Evolutionary conservation across 2,329 filamentous ascomycete genomes (phyloP).

Genomic region (Zymoseptoria passerinii): DNA sequence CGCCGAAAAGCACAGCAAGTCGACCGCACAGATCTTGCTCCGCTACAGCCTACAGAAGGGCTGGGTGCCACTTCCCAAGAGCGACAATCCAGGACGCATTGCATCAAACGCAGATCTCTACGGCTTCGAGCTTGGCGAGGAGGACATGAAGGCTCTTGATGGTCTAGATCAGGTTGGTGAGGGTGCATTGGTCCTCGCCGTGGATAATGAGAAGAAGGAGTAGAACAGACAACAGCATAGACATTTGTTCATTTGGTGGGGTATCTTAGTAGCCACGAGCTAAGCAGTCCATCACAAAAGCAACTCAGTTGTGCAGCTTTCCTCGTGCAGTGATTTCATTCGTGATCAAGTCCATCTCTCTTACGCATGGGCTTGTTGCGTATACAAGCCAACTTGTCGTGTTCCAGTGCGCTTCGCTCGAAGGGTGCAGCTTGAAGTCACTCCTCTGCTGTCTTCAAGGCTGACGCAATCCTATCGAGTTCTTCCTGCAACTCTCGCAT

Average conservation of each 20-base stretch:
- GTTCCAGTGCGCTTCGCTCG: no score
- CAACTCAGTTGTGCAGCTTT: background rate
- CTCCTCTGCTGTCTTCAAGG: no score
- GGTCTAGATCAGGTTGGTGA: slow-evolving; percentile 35
- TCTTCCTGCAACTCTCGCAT: no score
- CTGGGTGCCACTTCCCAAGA: slow-evolving; percentile 63
- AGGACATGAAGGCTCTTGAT: slow-evolving; percentile 51
- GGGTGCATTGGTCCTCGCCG: slow-evolving; percentile 27
- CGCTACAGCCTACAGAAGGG: slow-evolving; percentile 77
- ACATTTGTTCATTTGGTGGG: background rate
- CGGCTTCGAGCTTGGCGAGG: slow-evolving; percentile 48
- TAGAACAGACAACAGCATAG: background rate
- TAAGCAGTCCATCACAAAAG: background rate
- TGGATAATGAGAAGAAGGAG: slow-evolving; percentile 20
- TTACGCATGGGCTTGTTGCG: no score
- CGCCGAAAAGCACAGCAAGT: slow-evolving; percentile 63
- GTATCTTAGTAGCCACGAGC: background rate
- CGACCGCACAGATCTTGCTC: slow-evolving; percentile 67
- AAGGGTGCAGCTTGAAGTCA: no score
- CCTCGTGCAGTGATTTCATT: background rate
- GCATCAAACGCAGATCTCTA: slow-evolving; percentile 57
- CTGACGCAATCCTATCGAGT: no score
- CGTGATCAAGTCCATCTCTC: background rate
- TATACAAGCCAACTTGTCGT: no score
- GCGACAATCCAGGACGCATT: slow-evolving; percentile 59